Evolutionary conservation across 2,329 filamentous ascomycete species (phyloP).

Genomic region (Thelonectria olida): DNA sequence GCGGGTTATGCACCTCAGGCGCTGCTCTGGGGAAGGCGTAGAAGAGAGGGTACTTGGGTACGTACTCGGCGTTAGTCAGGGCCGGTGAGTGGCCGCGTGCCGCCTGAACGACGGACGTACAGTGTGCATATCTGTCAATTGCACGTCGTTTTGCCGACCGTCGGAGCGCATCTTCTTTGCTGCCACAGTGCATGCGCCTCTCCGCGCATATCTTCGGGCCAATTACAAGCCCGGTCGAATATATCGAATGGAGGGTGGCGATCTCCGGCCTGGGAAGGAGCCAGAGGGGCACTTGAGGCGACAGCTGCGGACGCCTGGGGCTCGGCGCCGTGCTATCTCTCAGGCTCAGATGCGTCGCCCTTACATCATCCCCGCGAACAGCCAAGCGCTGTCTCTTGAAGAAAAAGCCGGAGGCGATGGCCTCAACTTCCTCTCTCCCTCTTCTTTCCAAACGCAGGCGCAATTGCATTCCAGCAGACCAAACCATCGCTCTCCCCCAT

Average conservation of each 20-base stretch:
- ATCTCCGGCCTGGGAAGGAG: slow-evolving; percentile 23
- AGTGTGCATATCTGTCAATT: no score
- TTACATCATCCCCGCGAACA: slow-evolving; percentile 16
- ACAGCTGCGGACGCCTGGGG: slow-evolving; percentile 10
- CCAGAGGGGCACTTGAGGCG: not conserved
- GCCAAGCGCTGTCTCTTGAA: slow-evolving; percentile 4
- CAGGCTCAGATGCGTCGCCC: not conserved
- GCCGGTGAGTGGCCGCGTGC: not conserved
- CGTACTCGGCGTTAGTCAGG: slow-evolving; percentile 8
- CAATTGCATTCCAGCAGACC: slow-evolving; percentile 2
- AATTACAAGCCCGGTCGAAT: slow-evolving; percentile 12
- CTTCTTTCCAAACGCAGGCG: not conserved
- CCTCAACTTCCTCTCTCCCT: slow-evolving; percentile 2
- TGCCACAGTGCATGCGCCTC: not conserved
- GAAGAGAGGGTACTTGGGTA: not conserved
- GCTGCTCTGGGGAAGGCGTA: slow-evolving; percentile 25
- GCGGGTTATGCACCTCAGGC: slow-evolving; percentile 23
- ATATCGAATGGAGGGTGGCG: slow-evolving; percentile 25
- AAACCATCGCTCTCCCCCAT: not conserved
- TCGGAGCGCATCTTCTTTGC: no score
- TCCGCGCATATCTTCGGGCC: slow-evolving; percentile 5
- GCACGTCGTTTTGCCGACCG: no score
- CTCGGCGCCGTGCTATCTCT: slow-evolving; percentile 22
- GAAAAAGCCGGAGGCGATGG: slow-evolving; percentile 7
- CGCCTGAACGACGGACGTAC: not conserved